Percentiles rank a stretch among this genome's conserved stretches.
Conservation (phyloP, 495 filamentous ascomycete species). For the Mycothermus thermophilus region DNA sequence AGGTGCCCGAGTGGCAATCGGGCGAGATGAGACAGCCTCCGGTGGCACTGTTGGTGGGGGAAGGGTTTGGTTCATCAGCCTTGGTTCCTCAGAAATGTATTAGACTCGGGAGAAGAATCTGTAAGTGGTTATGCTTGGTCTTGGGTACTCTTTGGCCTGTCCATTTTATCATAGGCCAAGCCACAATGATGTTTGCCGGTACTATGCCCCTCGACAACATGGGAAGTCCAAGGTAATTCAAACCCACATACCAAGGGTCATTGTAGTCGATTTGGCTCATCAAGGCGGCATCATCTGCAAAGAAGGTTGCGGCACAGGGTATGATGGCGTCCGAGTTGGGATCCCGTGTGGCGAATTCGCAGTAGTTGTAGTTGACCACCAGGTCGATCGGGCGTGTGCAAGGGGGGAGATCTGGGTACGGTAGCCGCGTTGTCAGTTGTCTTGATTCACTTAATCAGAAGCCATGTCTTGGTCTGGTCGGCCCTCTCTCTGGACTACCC, state of each 20-base stretch:
- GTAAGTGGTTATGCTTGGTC: too few species aligned
- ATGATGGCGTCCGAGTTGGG: conserved; percentile 5
- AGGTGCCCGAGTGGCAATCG: conserved; percentile 29
- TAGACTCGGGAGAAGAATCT: neutral
- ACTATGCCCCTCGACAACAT: too few species aligned
- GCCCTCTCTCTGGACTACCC: too few species aligned
- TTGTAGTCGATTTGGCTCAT: conserved; percentile 16
- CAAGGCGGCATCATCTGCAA: conserved; percentile 12
- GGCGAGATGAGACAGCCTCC: conserved; percentile 28
- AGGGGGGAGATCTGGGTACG: conserved; percentile 24
- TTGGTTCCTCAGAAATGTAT: neutral
- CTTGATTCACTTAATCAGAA: neutral
- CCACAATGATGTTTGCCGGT: too few species aligned
- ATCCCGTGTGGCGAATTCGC: conserved; percentile 16
- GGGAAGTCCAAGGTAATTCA: too few species aligned
- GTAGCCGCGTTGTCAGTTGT: neutral
- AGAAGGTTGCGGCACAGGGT: conserved; percentile 13
- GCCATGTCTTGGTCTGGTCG: too few species aligned
- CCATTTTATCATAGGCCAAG: too few species aligned
- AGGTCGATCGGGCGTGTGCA: conserved; percentile 27
- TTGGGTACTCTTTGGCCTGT: too few species aligned
- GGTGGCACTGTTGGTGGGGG: conserved; percentile 7
- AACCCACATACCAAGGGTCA: conserved; percentile 20
- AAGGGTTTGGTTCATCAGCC: neutral
- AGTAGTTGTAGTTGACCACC: conserved; percentile 28